Percentiles rank a stretch among this genome's conserved stretches.
Evolutionary conservation across 208 protist genomes (phyloP).

Genomic region (Leishmania tarentolae): DNA sequence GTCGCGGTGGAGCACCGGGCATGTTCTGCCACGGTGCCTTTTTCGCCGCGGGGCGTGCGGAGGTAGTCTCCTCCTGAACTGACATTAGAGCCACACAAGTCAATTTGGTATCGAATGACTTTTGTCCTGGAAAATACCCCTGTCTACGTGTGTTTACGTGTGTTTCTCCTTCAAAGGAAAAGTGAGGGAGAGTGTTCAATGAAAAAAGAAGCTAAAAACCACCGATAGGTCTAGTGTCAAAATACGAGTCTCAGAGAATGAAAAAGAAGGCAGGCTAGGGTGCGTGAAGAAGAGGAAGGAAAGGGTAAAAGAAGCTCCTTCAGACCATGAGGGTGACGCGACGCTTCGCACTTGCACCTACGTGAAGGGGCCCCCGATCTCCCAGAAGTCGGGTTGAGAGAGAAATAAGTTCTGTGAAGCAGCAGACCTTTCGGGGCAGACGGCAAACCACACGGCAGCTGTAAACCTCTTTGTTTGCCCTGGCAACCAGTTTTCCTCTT

Average conservation of each 20-base stretch:
- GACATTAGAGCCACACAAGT: constrained; percentile 6
- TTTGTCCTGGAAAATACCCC: no score
- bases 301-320: background rate
- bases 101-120: background rate
- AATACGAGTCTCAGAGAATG: background rate
- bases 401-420: background rate
- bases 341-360: background rate
- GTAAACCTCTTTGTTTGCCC: background rate
- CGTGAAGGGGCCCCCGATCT: no score
- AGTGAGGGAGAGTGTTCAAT: background rate
- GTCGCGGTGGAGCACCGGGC: constrained; percentile 54
- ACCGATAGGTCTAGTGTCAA: background rate
- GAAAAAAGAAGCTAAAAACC: background rate
- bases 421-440: background rate
- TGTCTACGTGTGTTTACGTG: background rate
- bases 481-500: no score
- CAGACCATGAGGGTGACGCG: background rate
- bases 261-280: background rate
- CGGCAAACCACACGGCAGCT: background rate
- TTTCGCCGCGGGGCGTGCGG: background rate
- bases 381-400: background rate
- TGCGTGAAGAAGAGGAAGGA: background rate
- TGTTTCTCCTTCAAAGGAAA: background rate
- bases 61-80: constrained; percentile 7
- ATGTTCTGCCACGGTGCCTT: constrained; percentile 59